Evolutionary conservation across 306 rosid species (phyloP).

Genomic region (Fagus crenata): DNA sequence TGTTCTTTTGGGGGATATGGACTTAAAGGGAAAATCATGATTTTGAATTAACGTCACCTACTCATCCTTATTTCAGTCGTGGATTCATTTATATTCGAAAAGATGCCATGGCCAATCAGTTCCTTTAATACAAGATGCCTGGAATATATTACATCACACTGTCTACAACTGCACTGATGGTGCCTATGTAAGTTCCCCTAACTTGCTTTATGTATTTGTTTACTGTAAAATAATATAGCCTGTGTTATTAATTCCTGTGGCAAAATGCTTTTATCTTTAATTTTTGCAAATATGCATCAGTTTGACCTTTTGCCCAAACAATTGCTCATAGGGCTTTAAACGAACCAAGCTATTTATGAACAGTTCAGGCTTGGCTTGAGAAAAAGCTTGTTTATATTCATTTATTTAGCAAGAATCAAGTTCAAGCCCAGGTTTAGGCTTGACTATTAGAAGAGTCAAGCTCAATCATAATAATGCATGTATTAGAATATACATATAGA

Average conservation of each 20-base stretch:
- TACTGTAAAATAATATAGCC: not conserved
- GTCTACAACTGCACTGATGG: slow-evolving; percentile 91
- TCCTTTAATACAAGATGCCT: slow-evolving; percentile 70
- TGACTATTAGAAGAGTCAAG: too few species aligned
- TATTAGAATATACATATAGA: too few species aligned
- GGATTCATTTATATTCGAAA: slow-evolving; percentile 71
- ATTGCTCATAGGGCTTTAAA: not conserved
- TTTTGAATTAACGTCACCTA: slow-evolving; percentile 12
- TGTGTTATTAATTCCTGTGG: not conserved
- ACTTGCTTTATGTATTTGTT: not conserved
- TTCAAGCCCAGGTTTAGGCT: too few species aligned
- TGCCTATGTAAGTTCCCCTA: slow-evolving; percentile 64
- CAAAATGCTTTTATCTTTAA: not conserved
- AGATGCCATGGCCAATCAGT: slow-evolving; percentile 70
- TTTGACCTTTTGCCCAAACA: not conserved
- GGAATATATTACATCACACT: slow-evolving; percentile 76
- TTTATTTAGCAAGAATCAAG: too few species aligned
- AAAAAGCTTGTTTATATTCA: too few species aligned
- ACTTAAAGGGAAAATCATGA: not conserved
- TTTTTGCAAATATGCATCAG: not conserved
- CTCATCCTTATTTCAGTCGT: slow-evolving; percentile 49
- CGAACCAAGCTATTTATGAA: too few species aligned
- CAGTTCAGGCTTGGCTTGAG: too few species aligned
- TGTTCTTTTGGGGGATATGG: not conserved
- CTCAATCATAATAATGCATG: too few species aligned